Conservation (phyloP, 208 protist genomes). For the Acanthamoeba divionensis region DNA sequence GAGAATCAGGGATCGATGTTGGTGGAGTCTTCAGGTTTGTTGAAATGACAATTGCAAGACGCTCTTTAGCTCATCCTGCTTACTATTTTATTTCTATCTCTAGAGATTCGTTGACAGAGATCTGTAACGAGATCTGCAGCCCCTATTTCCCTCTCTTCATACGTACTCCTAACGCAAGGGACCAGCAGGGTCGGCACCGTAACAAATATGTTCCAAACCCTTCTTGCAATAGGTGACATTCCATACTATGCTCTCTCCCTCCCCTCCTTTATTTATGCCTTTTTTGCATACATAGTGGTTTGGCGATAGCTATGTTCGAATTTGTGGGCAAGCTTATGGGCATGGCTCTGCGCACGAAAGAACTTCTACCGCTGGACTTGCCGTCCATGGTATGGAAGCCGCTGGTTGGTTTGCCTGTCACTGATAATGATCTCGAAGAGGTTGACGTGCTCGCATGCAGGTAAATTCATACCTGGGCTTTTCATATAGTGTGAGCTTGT, state of each 20-base stretch:
- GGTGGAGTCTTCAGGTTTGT: background rate
- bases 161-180: slow-evolving; percentile 26
- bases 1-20: background rate
- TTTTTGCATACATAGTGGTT: slow-evolving; percentile 49
- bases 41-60: no score
- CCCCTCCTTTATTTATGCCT: background rate
- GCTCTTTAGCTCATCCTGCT: no score
- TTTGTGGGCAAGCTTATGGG: slow-evolving; percentile 88
- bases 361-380: slow-evolving; percentile 69
- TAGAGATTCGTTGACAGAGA: background rate
- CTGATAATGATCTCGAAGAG: background rate
- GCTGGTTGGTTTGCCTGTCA: slow-evolving; percentile 21
- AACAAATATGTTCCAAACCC: slow-evolving; percentile 50
- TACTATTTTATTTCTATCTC: no score
- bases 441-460: background rate
- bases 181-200: slow-evolving; percentile 40
- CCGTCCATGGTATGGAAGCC: slow-evolving; percentile 69
- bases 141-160: background rate
- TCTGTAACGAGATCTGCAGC: background rate
- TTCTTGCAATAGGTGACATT: background rate
- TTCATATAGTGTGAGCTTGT: no score
- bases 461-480: no score
- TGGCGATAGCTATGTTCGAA: slow-evolving; percentile 59
- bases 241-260: background rate
- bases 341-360: slow-evolving; percentile 84